Evolutionary conservation across 225 moss, liverwort and hornwort species (phyloP).

Genomic region (Pseudisothecium myosuroides): DNA sequence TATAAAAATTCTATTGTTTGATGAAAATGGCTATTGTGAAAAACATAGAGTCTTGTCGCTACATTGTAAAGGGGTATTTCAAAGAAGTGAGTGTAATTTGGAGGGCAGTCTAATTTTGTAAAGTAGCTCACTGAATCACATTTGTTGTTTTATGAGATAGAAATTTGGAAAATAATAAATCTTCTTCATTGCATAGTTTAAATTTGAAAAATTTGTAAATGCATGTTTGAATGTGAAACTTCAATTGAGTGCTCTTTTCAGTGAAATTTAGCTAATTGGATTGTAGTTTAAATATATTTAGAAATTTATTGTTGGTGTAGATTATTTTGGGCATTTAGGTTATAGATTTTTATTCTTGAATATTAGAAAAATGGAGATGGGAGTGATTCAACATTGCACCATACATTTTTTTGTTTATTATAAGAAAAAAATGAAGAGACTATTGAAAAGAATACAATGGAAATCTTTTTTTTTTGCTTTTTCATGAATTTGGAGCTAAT

Average conservation of each 20-base stretch:
- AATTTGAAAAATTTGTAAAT: no score
- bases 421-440: neutral
- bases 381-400: neutral
- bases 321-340: no score
- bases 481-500: no score
- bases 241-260: no score
- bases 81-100: neutral
- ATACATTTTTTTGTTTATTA: neutral
- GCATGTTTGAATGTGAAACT: neutral
- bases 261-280: neutral
- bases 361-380: neutral
- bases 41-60: accelerated
- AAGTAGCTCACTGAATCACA: neutral
- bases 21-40: neutral
- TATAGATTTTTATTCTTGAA: neutral
- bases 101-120: neutral
- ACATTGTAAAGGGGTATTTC: neutral
- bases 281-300: neutral
- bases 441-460: neutral
- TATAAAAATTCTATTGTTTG: neutral
- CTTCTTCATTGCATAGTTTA: neutral
- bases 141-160: neutral
- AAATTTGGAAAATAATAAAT: neutral
- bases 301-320: accelerated
- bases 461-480: neutral